Percentiles rank a stretch among this genome's conserved stretches.
Conservation (phyloP, 441 rosid genomes). For the Arabidopsis hybrid region DNA sequence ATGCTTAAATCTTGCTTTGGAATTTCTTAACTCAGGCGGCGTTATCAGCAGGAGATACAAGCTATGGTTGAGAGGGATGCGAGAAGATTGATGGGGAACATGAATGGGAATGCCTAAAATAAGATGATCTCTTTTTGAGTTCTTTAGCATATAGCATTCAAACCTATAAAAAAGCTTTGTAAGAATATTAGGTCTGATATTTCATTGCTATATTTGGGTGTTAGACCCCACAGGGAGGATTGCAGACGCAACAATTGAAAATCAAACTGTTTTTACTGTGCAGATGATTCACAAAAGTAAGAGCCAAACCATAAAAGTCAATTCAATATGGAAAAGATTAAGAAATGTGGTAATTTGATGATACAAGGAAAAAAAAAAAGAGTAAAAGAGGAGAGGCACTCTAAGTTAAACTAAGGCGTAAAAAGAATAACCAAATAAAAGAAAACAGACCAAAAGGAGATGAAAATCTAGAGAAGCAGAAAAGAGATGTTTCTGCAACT, state of each 20-base stretch:
- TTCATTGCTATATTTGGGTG: neutral
- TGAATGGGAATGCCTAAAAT: constrained; percentile 22
- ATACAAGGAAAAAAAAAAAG: constrained; percentile 25
- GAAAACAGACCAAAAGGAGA: constrained; percentile 19
- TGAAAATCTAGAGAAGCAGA: constrained; percentile 30
- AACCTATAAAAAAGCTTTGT: neutral
- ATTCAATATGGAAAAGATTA: constrained; percentile 24
- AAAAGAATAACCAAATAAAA: constrained; percentile 13
- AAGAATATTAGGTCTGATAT: too few relatives aligned
- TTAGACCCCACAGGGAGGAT: too few relatives aligned
- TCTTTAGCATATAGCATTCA: neutral
- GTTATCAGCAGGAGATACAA: constrained; percentile 54
- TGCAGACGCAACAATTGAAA: neutral
- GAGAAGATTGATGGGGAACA: constrained; percentile 56
- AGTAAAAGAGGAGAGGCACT: constrained; percentile 31
- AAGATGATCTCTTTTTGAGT: neutral
- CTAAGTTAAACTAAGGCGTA: constrained; percentile 38
- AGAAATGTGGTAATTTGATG: constrained; percentile 34
- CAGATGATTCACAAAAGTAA: neutral
- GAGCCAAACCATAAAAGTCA: constrained; percentile 25
- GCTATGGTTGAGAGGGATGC: constrained; percentile 62
- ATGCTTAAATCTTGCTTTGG: constrained; percentile 16
- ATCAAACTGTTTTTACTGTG: neutral
- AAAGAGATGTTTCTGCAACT: constrained; percentile 40
- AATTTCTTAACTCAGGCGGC: constrained; percentile 62